A percentile compares a stretch with the other conserved stretches of the same genome.
Conservation (phyloP, 75 land plant species). For the Pinus taeda region DNA sequence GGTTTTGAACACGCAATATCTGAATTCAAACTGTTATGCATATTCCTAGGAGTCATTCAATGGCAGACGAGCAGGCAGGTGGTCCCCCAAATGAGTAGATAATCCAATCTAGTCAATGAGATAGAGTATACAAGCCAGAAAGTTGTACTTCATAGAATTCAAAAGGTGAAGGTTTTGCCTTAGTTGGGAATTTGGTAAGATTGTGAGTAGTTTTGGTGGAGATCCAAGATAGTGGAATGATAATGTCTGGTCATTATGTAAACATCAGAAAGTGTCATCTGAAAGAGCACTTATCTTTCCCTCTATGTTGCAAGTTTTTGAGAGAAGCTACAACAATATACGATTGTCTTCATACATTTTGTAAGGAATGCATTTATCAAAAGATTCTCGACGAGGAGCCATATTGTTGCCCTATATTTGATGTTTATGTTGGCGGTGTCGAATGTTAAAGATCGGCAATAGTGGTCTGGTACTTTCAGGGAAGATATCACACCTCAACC, state of each 20-base stretch:
- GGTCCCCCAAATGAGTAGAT: too few species aligned
- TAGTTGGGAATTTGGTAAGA: background rate
- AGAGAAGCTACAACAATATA: constrained; percentile 78
- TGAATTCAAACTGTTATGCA: too few species aligned
- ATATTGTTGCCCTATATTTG: too few species aligned
- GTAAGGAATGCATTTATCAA: too few species aligned
- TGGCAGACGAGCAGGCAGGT: too few species aligned
- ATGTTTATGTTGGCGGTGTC: too few species aligned
- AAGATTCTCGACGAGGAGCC: too few species aligned
- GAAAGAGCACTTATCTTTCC: constrained; percentile 48
- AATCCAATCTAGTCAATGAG: background rate
- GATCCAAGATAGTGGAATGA: constrained; percentile 1
- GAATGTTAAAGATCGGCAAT: too few species aligned
- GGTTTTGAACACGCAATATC: too few species aligned
- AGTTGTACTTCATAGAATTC: background rate
- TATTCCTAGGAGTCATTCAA: too few species aligned
- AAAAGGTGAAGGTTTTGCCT: background rate
- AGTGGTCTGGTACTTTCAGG: too few species aligned
- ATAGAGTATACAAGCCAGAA: background rate
- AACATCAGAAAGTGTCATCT: constrained; percentile 1
- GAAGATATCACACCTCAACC: too few species aligned
- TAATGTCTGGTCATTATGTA: constrained; percentile 2
- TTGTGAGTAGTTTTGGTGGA: background rate
- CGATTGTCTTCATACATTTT: constrained; percentile 74
- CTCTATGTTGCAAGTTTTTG: constrained; percentile 63